These are phyloP conservation scores for Boletus eberwhitei DNA, from an alignment of 768 basidiomycete species.

Conservation along the genomic window DNA sequence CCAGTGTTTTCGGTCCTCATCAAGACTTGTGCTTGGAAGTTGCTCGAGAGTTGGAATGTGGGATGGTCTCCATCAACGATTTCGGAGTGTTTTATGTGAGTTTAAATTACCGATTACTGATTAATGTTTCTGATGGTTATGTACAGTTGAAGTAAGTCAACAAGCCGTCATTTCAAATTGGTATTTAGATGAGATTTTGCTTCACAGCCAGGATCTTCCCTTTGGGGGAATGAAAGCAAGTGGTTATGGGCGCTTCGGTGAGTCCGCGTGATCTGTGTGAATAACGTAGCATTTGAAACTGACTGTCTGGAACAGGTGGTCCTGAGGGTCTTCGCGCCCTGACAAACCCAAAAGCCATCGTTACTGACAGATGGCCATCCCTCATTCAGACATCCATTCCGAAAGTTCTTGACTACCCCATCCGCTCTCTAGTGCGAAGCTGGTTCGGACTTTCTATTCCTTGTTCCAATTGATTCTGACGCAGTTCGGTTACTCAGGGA, in stretches of 20 bases:
- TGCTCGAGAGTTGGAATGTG: conserved; percentile 80
- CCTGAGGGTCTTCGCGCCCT: conserved; percentile 89
- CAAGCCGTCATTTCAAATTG: conserved; percentile 4
- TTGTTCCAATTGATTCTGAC: not conserved
- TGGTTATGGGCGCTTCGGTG: conserved; percentile 92
- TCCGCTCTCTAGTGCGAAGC: conserved; percentile 67
- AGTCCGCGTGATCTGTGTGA: conserved; percentile 17
- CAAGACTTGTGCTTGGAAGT: conserved; percentile 75
- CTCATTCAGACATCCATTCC: conserved; percentile 85
- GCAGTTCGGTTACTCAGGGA: conserved; percentile 36
- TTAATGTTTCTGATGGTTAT: conserved; percentile 14
- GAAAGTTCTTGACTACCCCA: conserved; percentile 78
- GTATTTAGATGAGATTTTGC: not conserved
- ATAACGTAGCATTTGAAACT: conserved; percentile 4
- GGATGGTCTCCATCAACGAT: conserved; percentile 98
- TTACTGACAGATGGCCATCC: conserved; percentile 82
- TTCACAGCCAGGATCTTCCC: conserved; percentile 78
- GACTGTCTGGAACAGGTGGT: conserved; percentile 53
- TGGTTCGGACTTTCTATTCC: conserved; percentile 50
- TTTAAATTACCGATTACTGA: conserved; percentile 11
- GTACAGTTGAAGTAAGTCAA: conserved; percentile 61
- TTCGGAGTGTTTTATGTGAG: conserved; percentile 85
- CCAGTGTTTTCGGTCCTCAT: conserved; percentile 90
- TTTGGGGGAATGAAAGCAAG: conserved; percentile 92
- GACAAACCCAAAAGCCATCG: conserved; percentile 85